These are phyloP conservation scores for Hyaloperonospora brassicae DNA, from an alignment of 352 stramenopile genomes.

Conservation along the genomic window DNA sequence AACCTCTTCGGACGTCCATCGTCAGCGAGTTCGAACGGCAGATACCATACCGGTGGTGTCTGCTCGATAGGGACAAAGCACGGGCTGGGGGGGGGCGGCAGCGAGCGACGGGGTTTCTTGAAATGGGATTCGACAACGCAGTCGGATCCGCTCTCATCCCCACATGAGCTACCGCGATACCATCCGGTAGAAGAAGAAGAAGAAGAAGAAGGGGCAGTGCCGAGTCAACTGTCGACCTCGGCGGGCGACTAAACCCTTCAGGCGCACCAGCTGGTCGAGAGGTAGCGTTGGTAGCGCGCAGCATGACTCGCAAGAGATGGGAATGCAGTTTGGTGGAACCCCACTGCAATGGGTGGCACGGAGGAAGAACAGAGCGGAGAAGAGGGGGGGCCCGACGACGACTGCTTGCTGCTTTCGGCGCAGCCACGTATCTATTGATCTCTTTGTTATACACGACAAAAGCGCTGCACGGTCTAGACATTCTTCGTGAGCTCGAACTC, in stretches of 20 bases:
- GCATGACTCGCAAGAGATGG: neutral
- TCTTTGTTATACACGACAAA: constrained; percentile 17
- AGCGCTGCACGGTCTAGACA: constrained; percentile 14
- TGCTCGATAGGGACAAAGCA: constrained; percentile 8
- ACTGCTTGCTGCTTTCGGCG: too few species aligned
- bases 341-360: constrained; percentile 9
- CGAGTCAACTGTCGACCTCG: too few species aligned
- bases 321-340: too few species aligned
- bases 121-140: constrained; percentile 4
- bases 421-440: constrained; percentile 18
- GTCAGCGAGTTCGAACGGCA: too few species aligned
- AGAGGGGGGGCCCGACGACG: too few species aligned
- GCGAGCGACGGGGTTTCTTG: constrained; percentile 17
- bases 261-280: neutral
- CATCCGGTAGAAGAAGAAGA: too few species aligned
- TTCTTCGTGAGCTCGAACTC: constrained; percentile 38
- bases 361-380: too few species aligned
- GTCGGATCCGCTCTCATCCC: too few species aligned
- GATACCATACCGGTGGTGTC: constrained; percentile 10
- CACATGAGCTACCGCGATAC: too few species aligned
- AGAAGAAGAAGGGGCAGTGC: too few species aligned
- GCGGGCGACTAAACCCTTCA: too few species aligned
- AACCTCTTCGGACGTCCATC: constrained; percentile 13
- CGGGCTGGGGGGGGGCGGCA: neutral
- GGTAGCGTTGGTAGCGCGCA: neutral